Evolutionary conservation across 495 filamentous ascomycete genomes (phyloP), one percentile per base, ranked within the genome.

Genomic region (Thermochaetoides thermophila): DNA sequence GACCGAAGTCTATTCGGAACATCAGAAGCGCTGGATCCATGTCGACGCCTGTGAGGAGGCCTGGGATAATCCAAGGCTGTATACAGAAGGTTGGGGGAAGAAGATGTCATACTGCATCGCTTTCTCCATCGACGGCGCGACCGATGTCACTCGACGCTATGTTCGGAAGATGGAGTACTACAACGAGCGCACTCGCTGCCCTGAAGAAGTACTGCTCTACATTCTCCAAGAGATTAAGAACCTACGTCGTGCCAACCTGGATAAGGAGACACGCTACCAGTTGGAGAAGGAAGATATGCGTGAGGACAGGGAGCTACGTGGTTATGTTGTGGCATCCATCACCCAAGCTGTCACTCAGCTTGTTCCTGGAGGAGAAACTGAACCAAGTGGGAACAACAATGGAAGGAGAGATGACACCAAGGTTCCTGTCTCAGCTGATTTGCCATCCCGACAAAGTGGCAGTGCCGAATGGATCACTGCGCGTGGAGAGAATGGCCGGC

Each of bases 31-130:
- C 43, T 99, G 89, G 89, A 67, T 99, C n/a, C 91, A 96, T 42
- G 85, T 96, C 13, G 89, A 99, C 50, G 73, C 75, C 7, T 95
- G 86, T 50, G 89, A 99, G 51, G 89, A 85, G 45, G 74, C 79
- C 3, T 99, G 85, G 84, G 87, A 99, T 51, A 84, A 89, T 43
- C 91, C 89, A 12, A 68, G 81, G 25, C 64, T 99, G 18, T 99
- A 99, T 55, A 68, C 84, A 5, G 84, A 96, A 56, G 89, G 83
- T 38, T 97, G 89, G 89, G 71, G 76, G 33, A 84, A 86, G 55
- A 87, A 91, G 59, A 76, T 96, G 60, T 81, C 83, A 0, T 99
- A 99, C 59, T 94, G 85, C 60, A 74, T 99, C 38, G 89, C 89
- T 24, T 99, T 99, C 55, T 91, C 84, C 23, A 82, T 80, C 40